phyloP scores from a whole-genome alignment of 306 rosid species.

The Lathyrus aphaca region DNA sequence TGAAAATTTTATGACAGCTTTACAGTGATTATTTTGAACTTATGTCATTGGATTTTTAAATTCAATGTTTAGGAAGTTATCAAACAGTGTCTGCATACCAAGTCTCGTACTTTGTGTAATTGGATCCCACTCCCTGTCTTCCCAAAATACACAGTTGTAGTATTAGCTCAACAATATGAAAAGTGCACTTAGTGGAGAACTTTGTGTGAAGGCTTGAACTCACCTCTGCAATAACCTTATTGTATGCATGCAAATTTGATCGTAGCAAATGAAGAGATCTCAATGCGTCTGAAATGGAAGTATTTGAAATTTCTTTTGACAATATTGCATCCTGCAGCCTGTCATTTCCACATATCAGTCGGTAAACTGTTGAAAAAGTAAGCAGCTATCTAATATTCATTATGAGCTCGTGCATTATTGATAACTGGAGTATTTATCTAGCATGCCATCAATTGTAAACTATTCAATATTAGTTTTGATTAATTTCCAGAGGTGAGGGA shows the following conservation, averaged over 20 bases:
- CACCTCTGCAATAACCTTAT: constrained; percentile 79
- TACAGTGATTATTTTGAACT: constrained; percentile 16
- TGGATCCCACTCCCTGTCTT: background rate
- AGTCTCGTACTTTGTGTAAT: background rate
- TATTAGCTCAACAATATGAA: constrained; percentile 1
- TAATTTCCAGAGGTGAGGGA: constrained; percentile 32
- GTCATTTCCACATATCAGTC: constrained; percentile 36
- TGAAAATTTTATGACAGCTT: background rate
- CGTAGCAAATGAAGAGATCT: constrained; percentile 60
- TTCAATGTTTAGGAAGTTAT: constrained; percentile 22
- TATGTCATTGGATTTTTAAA: background rate
- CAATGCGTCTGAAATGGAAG: constrained; percentile 55
- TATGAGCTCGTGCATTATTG: constrained; percentile 23
- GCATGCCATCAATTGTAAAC: constrained; percentile 28
- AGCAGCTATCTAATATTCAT: constrained; percentile 16
- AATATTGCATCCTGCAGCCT: constrained; percentile 68
- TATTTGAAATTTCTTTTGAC: constrained; percentile 54
- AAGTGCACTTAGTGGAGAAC: background rate
- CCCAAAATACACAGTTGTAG: constrained; percentile 6
- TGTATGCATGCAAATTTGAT: constrained; percentile 71
- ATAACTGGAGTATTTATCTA: constrained; percentile 27
- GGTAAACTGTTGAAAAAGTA: constrained; percentile 16
- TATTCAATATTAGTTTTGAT: constrained; percentile 18
- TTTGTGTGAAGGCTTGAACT: constrained; percentile 36
- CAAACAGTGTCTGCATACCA: constrained; percentile 9